Percentiles rank a stretch among this genome's conserved stretches.
Evolutionary conservation across 495 filamentous ascomycete species (phyloP).

Genomic region (Barbatosphaeria neglecta): DNA sequence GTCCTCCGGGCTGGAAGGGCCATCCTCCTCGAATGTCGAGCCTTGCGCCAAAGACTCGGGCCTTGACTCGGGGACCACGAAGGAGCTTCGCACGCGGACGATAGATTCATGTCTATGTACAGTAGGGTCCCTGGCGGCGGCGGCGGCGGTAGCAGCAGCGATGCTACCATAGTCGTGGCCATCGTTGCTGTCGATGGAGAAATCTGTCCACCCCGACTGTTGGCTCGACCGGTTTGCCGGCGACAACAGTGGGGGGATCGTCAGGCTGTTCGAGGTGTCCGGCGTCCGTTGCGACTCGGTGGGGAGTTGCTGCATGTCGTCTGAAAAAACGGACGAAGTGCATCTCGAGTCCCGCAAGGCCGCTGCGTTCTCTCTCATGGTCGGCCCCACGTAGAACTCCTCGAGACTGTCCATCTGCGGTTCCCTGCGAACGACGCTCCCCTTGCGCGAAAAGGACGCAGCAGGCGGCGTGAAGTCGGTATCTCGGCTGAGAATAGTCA

Average conservation of each 20-base stretch:
- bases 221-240: slow-evolving; percentile 38
- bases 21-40: slow-evolving; percentile 10
- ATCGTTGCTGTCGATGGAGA: slow-evolving; percentile 37
- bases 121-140: slow-evolving; percentile 6
- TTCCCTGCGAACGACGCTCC: neutral
- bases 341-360: slow-evolving; percentile 20
- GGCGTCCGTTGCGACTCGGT: slow-evolving; percentile 13
- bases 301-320: slow-evolving; percentile 12
- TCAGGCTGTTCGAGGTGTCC: slow-evolving; percentile 22
- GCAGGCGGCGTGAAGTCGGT: neutral
- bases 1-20: slow-evolving; percentile 9
- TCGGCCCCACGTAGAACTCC: slow-evolving; percentile 22
- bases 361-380: slow-evolving; percentile 19
- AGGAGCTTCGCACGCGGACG: slow-evolving; percentile 3
- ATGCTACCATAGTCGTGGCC: slow-evolving; percentile 16
- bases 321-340: slow-evolving; percentile 17
- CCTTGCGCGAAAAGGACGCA: neutral
- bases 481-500: neutral
- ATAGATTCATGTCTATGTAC: slow-evolving; percentile 11
- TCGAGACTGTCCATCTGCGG: slow-evolving; percentile 14
- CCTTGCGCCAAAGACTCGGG: slow-evolving; percentile 10
- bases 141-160: no score
- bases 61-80: slow-evolving; percentile 5
- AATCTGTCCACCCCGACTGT: slow-evolving; percentile 45
- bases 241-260: slow-evolving; percentile 29